Evolutionary conservation across 768 basidiomycete genomes (phyloP), one percentile per base, ranked within the genome.

Genomic region (Tulasnella sp.): DNA sequence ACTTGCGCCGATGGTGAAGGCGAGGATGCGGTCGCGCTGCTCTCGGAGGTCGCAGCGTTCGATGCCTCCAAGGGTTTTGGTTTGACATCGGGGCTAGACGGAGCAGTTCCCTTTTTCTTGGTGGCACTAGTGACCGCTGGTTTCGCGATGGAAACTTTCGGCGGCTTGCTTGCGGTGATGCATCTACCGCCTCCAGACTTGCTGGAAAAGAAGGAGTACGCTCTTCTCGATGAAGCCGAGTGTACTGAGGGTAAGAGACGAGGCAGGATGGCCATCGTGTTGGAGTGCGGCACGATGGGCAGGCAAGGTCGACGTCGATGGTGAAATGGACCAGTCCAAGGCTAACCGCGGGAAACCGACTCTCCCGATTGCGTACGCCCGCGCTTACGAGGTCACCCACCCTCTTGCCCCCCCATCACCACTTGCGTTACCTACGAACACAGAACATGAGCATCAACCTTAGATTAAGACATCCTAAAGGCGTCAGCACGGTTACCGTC

Each of bases 391-490:
- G 72, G 72, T 25, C 19, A n/a, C n/a, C n/a, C n/a, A n/a, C n/a
- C 6, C 37, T 72, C 42, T 29, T 34, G 31, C 39, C 40, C 31
- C 72, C 72, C 31, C 17, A 29, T 36, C 72, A 72, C 72, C 72
- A n/a, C 39, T 31, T 2, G 64, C 69, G n/a, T 8, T 0, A 45
- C 4, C 31, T 52, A 42, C 49, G n/a, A 40, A 3, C 19, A 64
- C 58, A 34, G 58, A 37, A 75, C n/a, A n/a, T 75, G 64, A 76
- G 38, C 64, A 69, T 76, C 75, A 68, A 68, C 22, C 38, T 76
- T 25, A 36, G 96, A 34, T 85, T 98, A 3, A 88, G 96, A 77
- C 91, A 96, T 83, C 93, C 96, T 17, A 88, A 91, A 80, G 96
- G 96, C 38, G 89, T 93, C 37, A 85, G 90, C 9, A 94, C 94